These are phyloP conservation scores for Iris macrosiphon DNA, from an alignment of 106 monocot genomes.

Conservation along the genomic window DNA sequence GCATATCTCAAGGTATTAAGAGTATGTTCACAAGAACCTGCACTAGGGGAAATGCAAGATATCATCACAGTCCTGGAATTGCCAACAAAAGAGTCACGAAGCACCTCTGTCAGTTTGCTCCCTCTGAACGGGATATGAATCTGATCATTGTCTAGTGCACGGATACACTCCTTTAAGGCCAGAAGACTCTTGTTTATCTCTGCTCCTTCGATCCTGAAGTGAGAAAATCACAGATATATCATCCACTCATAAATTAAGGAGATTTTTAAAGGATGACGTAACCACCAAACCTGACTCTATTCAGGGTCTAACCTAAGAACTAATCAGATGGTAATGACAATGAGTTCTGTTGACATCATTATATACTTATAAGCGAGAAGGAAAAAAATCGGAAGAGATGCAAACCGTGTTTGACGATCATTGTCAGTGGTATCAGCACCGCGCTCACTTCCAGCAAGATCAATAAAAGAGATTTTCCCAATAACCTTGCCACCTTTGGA, in stretches of 20 bases:
- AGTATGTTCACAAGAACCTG: constrained; percentile 86
- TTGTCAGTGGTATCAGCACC: constrained; percentile 92
- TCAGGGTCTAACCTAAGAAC: too few species aligned
- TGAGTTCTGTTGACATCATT: too few species aligned
- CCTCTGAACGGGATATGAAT: constrained; percentile 90
- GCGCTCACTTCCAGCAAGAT: constrained; percentile 94
- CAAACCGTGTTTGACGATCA: constrained; percentile 78
- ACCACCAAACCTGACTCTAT: not conserved
- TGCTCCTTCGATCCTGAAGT: constrained; percentile 83
- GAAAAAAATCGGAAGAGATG: too few species aligned
- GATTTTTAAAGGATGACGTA: not conserved
- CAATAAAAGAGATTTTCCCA: constrained; percentile 89
- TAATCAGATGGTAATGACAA: too few species aligned
- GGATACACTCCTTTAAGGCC: constrained; percentile 83
- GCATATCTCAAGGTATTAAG: constrained; percentile 98
- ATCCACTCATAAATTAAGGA: not conserved
- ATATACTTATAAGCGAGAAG: too few species aligned
- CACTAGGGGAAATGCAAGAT: constrained; percentile 82
- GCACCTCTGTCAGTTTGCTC: constrained; percentile 91
- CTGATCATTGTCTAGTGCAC: constrained; percentile 92
- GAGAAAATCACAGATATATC: not conserved
- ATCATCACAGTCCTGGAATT: constrained; percentile 95
- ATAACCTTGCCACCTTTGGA: constrained; percentile 43
- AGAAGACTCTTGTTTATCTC: constrained; percentile 93
- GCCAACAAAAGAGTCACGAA: constrained; percentile 88